These are phyloP conservation scores for Solanum pinnatisectum DNA, from an alignment of 257 asterid species.

Conservation along the genomic window DNA sequence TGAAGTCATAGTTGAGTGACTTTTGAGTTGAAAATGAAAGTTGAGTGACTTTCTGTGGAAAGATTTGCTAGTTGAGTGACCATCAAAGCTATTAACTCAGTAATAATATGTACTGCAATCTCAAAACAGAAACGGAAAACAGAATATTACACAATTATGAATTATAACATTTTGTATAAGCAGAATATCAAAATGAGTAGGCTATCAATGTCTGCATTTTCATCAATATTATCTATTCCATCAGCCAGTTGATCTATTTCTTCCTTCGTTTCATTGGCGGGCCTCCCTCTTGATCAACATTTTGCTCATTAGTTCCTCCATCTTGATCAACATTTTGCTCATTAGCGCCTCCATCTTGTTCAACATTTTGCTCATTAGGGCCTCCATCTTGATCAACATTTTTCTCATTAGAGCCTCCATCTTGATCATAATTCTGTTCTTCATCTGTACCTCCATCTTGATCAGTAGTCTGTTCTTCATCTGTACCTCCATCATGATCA, in stretches of 20 bases:
- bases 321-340: neutral
- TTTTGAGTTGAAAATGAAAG: too few relatives aligned
- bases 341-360: too few relatives aligned
- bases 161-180: neutral
- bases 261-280: neutral
- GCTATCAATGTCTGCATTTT: neutral
- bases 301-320: neutral
- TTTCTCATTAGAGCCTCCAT: neutral
- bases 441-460: neutral
- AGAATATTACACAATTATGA: neutral
- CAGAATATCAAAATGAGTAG: neutral
- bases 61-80: too few relatives aligned
- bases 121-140: neutral
- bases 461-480: neutral
- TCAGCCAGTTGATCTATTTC: neutral
- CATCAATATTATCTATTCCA: neutral
- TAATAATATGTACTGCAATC: neutral
- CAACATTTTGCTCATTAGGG: too few relatives aligned
- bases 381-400: too few relatives aligned
- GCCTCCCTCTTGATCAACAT: neutral
- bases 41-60: too few relatives aligned
- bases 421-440: too few relatives aligned
- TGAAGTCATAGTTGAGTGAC: too few relatives aligned
- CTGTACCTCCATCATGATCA: too few relatives aligned
- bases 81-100: neutral